Evolutionary conservation across 345 rosid species (phyloP), one percentile per base, ranked within the genome.

Genomic region (Arabidopsis suecica): DNA sequence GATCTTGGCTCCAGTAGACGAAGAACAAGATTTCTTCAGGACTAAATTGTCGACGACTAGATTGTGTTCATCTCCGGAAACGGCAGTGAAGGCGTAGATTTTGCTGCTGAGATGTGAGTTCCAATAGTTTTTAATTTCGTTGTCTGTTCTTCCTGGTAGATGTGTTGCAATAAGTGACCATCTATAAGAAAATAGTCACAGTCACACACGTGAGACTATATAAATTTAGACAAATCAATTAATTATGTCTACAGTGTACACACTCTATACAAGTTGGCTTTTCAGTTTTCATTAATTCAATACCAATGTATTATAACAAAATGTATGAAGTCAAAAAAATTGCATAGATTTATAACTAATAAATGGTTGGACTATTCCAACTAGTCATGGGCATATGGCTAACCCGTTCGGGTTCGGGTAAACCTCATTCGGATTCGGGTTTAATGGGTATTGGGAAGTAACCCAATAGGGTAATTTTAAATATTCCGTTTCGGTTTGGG

Each of bases 121-220:
- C 98, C 98, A 93, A 61, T 88, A 86, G 72, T 93, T 93, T 83
- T 93, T 93, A 25, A 93, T 90, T 83, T 93, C 96, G 72, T 93
- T 93, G 70, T 93, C 98, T 20, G 98, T 88, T 74, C 96, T 76
- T 75, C 96, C 95, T 30, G 93, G 94, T 74, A 90, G 57, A 51
- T 87, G 90, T 61, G 89, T 86, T 8, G 98, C 98, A 63, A 93
- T 90, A 32, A 83, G 69, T 42, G 98, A 88, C 98, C 98, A 93
- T 85, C 93, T 51, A 71, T 9, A 76, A 61, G 45, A 28, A n/a
- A 50, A 40, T 36, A 57, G 22, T 28, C 67, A 71, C 9, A 7
- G 57, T 28, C 11, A 80, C 34, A 18, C 56, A 65, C 13, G 66
- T 55, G 16, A 50, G 44, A 60, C 9, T 5, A 28, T 30, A n/a